Evolutionary conservation across 2,329 filamentous ascomycete genomes (phyloP).

Genomic region (Talaromyces sp.): DNA sequence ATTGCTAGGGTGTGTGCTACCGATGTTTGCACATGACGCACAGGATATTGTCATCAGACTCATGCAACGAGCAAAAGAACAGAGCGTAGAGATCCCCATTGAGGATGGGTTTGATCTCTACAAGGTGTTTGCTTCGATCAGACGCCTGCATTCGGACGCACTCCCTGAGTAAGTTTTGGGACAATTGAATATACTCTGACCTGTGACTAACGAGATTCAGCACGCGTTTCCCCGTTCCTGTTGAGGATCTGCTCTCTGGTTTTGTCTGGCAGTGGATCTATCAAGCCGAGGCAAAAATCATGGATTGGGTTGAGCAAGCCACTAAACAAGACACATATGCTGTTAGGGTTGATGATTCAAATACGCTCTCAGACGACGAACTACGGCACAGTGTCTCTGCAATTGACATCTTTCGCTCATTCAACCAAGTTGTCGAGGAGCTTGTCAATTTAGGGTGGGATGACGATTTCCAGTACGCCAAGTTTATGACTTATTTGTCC

Average conservation of each 20-base stretch:
- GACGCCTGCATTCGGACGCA: constrained; percentile 70
- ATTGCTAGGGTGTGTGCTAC: constrained; percentile 76
- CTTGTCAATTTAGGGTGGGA: constrained; percentile 85
- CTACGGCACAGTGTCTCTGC: constrained; percentile 89
- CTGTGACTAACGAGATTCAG: constrained; percentile 18
- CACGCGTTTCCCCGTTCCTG: constrained; percentile 74
- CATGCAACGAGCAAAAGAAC: constrained; percentile 64
- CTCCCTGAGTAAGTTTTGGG: constrained; percentile 53
- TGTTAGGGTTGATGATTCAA: constrained; percentile 61
- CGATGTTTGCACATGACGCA: constrained; percentile 84
- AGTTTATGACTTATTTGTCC: constrained; percentile 91
- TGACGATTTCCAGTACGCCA: constrained; percentile 86
- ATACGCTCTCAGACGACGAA: constrained; percentile 64
- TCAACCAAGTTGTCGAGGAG: constrained; percentile 86
- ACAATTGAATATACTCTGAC: too few species aligned
- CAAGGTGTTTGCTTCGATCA: constrained; percentile 77
- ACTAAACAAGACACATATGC: constrained; percentile 86
- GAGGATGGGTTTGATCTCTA: constrained; percentile 95
- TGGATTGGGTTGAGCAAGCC: constrained; percentile 81
- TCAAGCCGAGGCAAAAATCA: constrained; percentile 71
- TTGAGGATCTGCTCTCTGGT: constrained; percentile 78
- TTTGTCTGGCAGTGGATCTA: constrained; percentile 97
- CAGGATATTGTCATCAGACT: constrained; percentile 79
- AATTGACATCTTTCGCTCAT: constrained; percentile 88
- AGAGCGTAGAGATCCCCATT: constrained; percentile 71